These are phyloP conservation scores for Parastagonospora nodorum DNA, from an alignment of 2,329 filamentous ascomycete genomes.

Conservation along the genomic window DNA sequence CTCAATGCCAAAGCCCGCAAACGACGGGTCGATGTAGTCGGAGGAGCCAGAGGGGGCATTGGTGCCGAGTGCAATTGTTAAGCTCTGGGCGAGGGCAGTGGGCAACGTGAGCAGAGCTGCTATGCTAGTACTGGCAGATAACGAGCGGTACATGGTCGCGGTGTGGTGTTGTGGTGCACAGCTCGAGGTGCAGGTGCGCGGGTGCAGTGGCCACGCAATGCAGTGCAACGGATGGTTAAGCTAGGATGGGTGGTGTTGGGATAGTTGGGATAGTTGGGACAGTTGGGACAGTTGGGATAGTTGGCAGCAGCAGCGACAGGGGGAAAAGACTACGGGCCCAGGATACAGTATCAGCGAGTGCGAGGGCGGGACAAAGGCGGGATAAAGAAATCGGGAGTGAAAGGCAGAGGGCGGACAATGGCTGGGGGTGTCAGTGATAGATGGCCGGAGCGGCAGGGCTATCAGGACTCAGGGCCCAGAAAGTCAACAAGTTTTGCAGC, in stretches of 20 bases:
- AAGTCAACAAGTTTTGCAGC: conserved; percentile 1
- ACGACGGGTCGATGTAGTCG: conserved; percentile 49
- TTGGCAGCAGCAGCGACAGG: not conserved
- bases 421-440: not conserved
- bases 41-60: conserved; percentile 38
- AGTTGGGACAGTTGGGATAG: not conserved
- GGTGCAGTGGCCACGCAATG: conserved; percentile 1
- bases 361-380: not conserved
- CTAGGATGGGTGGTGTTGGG: not conserved
- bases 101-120: conserved; percentile 22
- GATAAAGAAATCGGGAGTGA: not conserved
- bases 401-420: not conserved
- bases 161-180: not conserved
- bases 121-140: conserved; percentile 15
- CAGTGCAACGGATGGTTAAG: not conserved
- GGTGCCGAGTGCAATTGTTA: conserved; percentile 39
- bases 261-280: not conserved
- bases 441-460: not conserved
- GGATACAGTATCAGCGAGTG: not conserved
- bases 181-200: not conserved
- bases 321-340: not conserved
- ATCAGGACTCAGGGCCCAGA: not conserved
- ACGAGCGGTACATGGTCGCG: conserved; percentile 26
- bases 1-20: conserved; percentile 59
- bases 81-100: conserved; percentile 32